phyloP scores from a whole-genome alignment of 176 grass and related monocot genomes.

The Olyra latifolia region DNA sequence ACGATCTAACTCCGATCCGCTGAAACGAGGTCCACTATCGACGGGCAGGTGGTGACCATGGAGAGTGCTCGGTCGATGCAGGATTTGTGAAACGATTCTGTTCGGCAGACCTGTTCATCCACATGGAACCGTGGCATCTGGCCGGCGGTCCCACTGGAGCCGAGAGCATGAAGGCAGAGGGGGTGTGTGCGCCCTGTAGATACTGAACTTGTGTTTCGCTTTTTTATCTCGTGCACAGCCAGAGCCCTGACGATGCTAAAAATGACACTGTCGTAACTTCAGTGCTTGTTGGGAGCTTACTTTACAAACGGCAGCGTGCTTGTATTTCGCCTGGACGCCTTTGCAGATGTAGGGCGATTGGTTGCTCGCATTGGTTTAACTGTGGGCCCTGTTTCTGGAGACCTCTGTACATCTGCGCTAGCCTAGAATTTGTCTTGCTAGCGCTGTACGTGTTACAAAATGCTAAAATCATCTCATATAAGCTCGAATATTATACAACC shows the following conservation, averaged over 20 bases:
- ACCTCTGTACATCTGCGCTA: too few species aligned
- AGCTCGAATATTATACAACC: too few species aligned
- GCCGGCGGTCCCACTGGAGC: conserved; percentile 12
- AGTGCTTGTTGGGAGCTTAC: background rate
- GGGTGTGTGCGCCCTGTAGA: conserved; percentile 1
- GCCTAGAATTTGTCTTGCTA: too few species aligned
- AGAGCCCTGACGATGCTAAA: background rate
- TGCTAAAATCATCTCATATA: too few species aligned
- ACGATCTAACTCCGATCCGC: background rate
- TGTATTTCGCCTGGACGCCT: background rate
- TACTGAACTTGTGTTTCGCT: conserved; percentile 11
- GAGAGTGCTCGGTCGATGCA: background rate
- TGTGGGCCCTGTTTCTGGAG: too few species aligned
- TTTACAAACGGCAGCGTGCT: background rate
- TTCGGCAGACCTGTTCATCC: conserved; percentile 29
- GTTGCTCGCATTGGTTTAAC: background rate
- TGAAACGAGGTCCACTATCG: background rate
- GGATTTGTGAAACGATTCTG: conserved; percentile 17
- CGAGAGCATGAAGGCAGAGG: conserved; percentile 12
- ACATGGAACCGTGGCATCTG: conserved; percentile 40
- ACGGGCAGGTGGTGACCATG: background rate
- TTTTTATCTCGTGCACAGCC: background rate
- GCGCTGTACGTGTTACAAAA: too few species aligned
- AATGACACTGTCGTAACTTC: background rate
- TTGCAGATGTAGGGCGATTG: background rate